These are phyloP conservation scores for Capsicum baccatum DNA, from an alignment of 257 asterid species.

Conservation along the genomic window DNA sequence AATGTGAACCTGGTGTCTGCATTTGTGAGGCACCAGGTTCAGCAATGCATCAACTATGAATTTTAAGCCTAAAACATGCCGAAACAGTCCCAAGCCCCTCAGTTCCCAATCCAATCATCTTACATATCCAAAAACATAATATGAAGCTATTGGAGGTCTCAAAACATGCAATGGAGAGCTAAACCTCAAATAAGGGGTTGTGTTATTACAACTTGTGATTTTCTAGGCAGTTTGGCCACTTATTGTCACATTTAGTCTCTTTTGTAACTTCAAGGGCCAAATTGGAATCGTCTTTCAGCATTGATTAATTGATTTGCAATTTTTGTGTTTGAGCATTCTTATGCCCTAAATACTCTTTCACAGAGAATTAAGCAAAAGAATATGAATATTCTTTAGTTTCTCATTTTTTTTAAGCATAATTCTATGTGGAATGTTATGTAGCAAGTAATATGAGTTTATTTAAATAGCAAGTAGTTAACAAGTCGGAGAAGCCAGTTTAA, in stretches of 20 bases:
- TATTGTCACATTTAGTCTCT: not conserved
- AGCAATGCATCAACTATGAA: not conserved
- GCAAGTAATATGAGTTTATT: conserved; percentile 13
- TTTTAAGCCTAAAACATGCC: not conserved
- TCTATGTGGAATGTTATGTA: not conserved
- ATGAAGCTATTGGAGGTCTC: not conserved
- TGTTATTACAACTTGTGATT: not conserved
- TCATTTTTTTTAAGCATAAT: not conserved
- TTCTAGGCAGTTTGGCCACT: not conserved
- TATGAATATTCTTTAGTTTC: not conserved
- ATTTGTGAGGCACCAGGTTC: not conserved
- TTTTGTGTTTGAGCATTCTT: conserved; percentile 1
- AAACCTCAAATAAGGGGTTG: not conserved
- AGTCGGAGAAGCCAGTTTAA: conserved; percentile 16
- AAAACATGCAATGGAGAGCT: not conserved
- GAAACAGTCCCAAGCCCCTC: not conserved
- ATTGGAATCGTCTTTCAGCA: not conserved
- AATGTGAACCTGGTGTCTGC: not conserved
- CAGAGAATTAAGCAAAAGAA: conserved; percentile 8
- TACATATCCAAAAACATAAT: not conserved
- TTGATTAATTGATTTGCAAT: not conserved
- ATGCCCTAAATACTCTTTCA: conserved; percentile 15
- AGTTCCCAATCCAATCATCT: not conserved
- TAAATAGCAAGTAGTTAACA: conserved; percentile 8
- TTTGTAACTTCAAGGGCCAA: not conserved